These are phyloP conservation scores for Bacterosira constricta DNA, from an alignment of 108 stramenopile species.

Conservation along the genomic window DNA sequence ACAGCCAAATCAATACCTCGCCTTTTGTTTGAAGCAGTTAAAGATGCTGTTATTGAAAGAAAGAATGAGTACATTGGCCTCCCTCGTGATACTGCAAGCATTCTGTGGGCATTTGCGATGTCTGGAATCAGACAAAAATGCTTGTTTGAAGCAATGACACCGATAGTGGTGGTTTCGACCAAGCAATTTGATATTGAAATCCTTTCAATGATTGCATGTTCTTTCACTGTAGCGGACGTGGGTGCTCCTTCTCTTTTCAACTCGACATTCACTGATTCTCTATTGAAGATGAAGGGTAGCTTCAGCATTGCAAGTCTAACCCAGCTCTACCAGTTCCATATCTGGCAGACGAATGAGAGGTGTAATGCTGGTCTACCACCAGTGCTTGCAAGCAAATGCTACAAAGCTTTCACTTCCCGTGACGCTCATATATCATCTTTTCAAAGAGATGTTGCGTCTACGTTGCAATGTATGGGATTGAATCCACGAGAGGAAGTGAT, in stretches of 20 bases:
- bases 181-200: neutral
- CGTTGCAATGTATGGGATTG: neutral
- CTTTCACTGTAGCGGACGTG: neutral
- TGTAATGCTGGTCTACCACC: neutral
- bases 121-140: neutral
- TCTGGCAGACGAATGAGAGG: neutral
- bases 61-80: neutral
- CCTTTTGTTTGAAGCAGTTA: neutral
- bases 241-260: neutral
- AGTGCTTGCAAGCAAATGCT: neutral
- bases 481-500: constrained; percentile 6
- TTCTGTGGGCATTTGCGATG: neutral
- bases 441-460: neutral
- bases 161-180: neutral
- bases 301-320: neutral
- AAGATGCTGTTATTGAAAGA: neutral
- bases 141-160: neutral
- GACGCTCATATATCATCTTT: neutral
- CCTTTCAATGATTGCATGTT: neutral
- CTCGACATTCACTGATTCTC: neutral
- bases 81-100: neutral
- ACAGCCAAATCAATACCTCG: neutral
- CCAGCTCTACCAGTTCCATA: neutral
- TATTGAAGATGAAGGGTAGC: neutral
- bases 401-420: neutral